A percentile compares a stretch with the other conserved stretches of the same genome.
Evolutionary conservation across 2,329 filamentous ascomycete genomes (phyloP).

Genomic region (Colletotrichum lindemuthianum): DNA sequence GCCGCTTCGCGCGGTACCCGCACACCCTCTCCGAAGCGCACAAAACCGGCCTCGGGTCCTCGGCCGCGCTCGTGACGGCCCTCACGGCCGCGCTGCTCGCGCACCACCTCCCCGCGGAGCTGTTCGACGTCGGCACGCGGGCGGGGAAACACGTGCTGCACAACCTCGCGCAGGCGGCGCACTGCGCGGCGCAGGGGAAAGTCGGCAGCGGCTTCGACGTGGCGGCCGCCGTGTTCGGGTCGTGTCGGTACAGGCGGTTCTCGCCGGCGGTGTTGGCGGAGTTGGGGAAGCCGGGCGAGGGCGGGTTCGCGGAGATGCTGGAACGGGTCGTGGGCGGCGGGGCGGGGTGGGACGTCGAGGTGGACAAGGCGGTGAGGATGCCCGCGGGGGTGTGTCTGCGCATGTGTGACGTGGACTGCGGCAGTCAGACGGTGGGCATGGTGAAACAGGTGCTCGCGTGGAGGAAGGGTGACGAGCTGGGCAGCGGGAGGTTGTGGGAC

Average conservation of each 20-base stretch:
- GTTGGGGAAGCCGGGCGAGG: constrained; percentile 72
- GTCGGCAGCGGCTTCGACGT: constrained; percentile 97
- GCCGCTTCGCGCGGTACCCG: constrained; percentile 80
- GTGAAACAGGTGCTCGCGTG: constrained; percentile 90
- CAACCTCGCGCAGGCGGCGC: constrained; percentile 92
- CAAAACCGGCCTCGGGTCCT: constrained; percentile 96
- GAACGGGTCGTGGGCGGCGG: constrained; percentile 72
- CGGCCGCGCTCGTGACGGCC: constrained; percentile 90
- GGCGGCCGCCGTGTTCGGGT: constrained; percentile 90
- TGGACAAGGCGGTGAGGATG: constrained; percentile 75
- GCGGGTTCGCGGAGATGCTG: constrained; percentile 74
- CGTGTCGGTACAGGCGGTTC: constrained; percentile 92
- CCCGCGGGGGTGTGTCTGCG: constrained; percentile 80
- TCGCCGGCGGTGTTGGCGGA: constrained; percentile 77
- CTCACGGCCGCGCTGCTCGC: constrained; percentile 80
- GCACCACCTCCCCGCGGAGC: constrained; percentile 72
- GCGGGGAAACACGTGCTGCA: constrained; percentile 74
- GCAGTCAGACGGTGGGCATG: constrained; percentile 93
- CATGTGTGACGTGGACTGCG: constrained; percentile 97
- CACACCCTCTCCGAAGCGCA: constrained; percentile 81
- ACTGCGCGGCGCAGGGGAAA: constrained; percentile 98
- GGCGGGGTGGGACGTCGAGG: constrained; percentile 80
- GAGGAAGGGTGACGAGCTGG: constrained; percentile 71
- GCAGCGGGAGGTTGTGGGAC: constrained; percentile 78
- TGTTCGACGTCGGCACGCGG: constrained; percentile 67